Evolutionary conservation across 2,329 filamentous ascomycete genomes (phyloP), one percentile per base, ranked within the genome.

Genomic region (Fonsecaea erecta): DNA sequence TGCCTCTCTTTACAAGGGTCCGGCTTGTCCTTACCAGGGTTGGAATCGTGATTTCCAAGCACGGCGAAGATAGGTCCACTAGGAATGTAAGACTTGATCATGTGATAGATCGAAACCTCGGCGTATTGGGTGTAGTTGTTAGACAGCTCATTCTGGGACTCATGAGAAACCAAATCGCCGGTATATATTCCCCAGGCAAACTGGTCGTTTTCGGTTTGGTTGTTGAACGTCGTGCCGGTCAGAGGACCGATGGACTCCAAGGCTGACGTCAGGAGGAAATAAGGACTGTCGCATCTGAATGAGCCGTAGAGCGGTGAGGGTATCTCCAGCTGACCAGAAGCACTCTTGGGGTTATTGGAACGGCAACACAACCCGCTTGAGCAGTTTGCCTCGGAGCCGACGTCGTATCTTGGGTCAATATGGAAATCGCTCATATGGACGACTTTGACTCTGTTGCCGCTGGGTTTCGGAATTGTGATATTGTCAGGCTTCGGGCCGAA

Each of bases 41-140:
- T 84, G 11, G 79, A 82, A 70, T 87, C 85, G 63, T 87, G 85
- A 67, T 87, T 87, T 1, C 85, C 85, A 1, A 87, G 78, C 0
- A 82, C 83, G 0, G 82, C 75, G 65, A 85, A 87, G 2, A 87
- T 80, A 2, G 85, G 84, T 0, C 83, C 83, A 2, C 81, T 82
- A 18, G 66, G 64, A 37, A 87, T 78, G 68, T 85, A 86, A 3
- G 78, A 74, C 70, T 85, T 85, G 73, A 87, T 80, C 78, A 87
- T 81, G 28, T 80, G 77, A 72, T 82, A 86, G 37, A 86, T 74
- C 55, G 81, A 80, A 0, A 78, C 77, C 73, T 87, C 84, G 1
- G 82, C 78, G 67, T 86, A 85, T 68, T 85, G 80, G 11, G 82
- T 77, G 63, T 85, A 86, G 1, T 77, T 79, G 35, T 78, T 78